Evolutionary conservation across 2,329 filamentous ascomycete species (phyloP).

Genomic region (Phaeosphaeriaceae sp.): DNA sequence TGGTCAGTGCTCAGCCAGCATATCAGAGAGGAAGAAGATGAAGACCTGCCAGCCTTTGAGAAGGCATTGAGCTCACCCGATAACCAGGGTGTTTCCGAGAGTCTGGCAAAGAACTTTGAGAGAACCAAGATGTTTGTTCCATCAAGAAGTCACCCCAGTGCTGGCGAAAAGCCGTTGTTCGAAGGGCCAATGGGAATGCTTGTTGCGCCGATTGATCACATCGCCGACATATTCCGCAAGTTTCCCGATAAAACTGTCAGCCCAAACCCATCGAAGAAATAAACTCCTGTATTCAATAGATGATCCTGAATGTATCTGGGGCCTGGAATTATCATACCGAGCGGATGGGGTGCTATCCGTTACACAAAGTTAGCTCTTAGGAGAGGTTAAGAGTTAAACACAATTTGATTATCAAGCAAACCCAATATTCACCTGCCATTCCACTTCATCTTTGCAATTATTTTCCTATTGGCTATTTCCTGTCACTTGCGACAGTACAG

Average conservation of each 20-base stretch:
- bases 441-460: no score
- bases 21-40: constrained; percentile 40
- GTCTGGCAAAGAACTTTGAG: constrained; percentile 36
- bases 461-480: no score
- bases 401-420: no score
- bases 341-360: no score
- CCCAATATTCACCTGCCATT: no score
- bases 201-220: constrained; percentile 62
- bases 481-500: no score
- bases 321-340: no score
- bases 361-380: no score
- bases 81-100: constrained; percentile 28
- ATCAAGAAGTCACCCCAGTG: constrained; percentile 38
- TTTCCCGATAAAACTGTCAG: constrained; percentile 54
- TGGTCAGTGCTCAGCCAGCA: constrained; percentile 30
- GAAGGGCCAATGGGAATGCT: constrained; percentile 63
- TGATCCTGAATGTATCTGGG: no score
- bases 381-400: no score
- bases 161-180: constrained; percentile 60
- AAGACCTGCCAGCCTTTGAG: constrained; percentile 42
- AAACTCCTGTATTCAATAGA: background rate
- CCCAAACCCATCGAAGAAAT: constrained; percentile 34
- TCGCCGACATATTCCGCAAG: constrained; percentile 62
- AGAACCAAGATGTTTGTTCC: constrained; percentile 42
- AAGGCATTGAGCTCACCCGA: constrained; percentile 17